Conservation (phyloP, 2,329 filamentous ascomycete genomes). For the Arthrobotrys pseudoclavata region DNA sequence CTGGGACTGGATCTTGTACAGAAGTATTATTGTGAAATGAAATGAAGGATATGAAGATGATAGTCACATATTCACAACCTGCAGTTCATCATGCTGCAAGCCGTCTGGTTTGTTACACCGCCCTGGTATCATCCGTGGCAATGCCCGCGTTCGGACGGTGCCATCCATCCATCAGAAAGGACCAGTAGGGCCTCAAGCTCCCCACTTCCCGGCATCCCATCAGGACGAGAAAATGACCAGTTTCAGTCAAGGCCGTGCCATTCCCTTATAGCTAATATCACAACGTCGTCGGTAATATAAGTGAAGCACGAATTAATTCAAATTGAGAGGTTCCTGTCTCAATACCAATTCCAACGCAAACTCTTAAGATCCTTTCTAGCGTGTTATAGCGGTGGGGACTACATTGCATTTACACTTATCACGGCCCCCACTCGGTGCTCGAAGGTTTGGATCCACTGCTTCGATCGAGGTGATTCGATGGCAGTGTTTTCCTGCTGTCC, state of each 20-base stretch:
- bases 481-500: conserved; percentile 6
- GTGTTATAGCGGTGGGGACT: conserved; percentile 20
- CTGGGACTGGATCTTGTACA: neutral
- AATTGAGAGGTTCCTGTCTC: conserved; percentile 22
- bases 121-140: conserved; percentile 33
- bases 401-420: conserved; percentile 6
- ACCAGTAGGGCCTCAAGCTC: conserved; percentile 1
- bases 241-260: conserved; percentile 47
- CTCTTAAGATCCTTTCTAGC: conserved; percentile 27
- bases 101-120: neutral
- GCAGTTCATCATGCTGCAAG: conserved; percentile 12
- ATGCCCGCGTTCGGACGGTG: conserved; percentile 31
- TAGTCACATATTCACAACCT: neutral
- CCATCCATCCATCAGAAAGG: conserved; percentile 17
- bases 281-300: conserved; percentile 36
- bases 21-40: neutral
- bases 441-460: conserved; percentile 18
- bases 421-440: conserved; percentile 29
- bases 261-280: conserved; percentile 37
- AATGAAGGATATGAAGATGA: conserved; percentile 9
- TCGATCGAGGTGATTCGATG: conserved; percentile 8
- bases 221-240: conserved; percentile 31
- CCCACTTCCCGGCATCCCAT: conserved; percentile 55
- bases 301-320: conserved; percentile 37
- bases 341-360: conserved; percentile 37